Evolutionary conservation across 2,329 filamentous ascomycete genomes (phyloP).

Genomic region (Trichoderma sp.): DNA sequence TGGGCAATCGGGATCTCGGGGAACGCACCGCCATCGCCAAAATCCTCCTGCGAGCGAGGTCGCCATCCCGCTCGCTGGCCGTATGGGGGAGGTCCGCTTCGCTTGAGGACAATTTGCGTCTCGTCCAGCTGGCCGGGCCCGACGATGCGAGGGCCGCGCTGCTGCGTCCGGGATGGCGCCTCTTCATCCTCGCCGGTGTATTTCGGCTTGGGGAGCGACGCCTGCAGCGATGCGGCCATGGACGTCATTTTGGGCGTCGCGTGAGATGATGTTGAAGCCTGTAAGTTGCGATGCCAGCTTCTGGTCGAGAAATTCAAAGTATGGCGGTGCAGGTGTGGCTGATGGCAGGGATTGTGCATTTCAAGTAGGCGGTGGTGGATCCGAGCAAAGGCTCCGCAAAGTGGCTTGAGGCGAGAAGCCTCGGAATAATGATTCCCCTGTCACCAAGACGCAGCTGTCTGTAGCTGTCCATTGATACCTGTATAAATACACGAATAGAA

Average conservation of each 20-base stretch:
- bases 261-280: conserved; percentile 24
- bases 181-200: conserved; percentile 90
- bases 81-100: conserved; percentile 81
- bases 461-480: background rate
- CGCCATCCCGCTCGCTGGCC: conserved; percentile 87
- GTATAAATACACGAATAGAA: too few species aligned
- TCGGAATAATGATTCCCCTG: conserved; percentile 1
- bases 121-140: conserved; percentile 77
- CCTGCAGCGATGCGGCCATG: conserved; percentile 68
- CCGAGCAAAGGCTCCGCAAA: background rate
- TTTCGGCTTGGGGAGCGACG: conserved; percentile 82
- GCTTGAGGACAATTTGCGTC: conserved; percentile 79
- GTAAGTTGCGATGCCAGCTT: background rate
- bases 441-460: background rate
- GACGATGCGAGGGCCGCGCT: conserved; percentile 79
- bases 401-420: background rate
- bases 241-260: conserved; percentile 54
- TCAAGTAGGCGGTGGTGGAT: background rate
- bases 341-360: background rate
- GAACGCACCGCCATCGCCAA: conserved; percentile 93
- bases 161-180: conserved; percentile 64
- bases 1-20: conserved; percentile 92
- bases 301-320: conserved; percentile 34
- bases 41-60: conserved; percentile 84
- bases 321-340: conserved; percentile 25